phyloP scores from a whole-genome alignment of 177 flowering plant genomes.

The Telopea speciosissima region DNA sequence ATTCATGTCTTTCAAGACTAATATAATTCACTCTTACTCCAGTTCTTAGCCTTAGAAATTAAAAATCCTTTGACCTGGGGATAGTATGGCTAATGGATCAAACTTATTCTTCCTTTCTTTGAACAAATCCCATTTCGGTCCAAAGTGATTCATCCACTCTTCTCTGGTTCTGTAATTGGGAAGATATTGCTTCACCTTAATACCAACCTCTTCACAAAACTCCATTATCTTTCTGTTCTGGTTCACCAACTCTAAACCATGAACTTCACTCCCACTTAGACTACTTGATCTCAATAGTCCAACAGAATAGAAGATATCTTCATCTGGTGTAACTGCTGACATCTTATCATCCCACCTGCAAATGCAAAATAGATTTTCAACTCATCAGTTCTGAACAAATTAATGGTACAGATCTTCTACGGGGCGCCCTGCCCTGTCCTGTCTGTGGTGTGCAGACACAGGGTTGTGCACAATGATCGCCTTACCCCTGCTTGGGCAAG shows the following conservation, averaged over 20 bases:
- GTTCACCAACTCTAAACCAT: slow-evolving; percentile 17
- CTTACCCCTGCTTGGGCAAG: too few species aligned
- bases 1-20: too few species aligned
- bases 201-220: slow-evolving; percentile 37
- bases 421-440: too few species aligned
- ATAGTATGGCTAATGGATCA: slow-evolving; percentile 57
- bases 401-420: too few species aligned
- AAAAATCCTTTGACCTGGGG: slow-evolving; percentile 66
- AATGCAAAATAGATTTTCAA: background rate
- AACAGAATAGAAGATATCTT: slow-evolving; percentile 56
- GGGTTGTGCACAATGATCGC: too few species aligned
- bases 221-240: slow-evolving; percentile 41
- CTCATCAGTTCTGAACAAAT: too few species aligned
- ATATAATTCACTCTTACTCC: too few species aligned
- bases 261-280: slow-evolving; percentile 19
- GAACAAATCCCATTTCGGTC: slow-evolving; percentile 49
- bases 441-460: too few species aligned
- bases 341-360: slow-evolving; percentile 68
- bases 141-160: slow-evolving; percentile 65
- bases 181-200: slow-evolving; percentile 57
- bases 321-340: slow-evolving; percentile 61
- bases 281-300: slow-evolving; percentile 44
- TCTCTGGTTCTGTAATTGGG: slow-evolving; percentile 35
- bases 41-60: too few species aligned
- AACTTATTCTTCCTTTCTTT: slow-evolving; percentile 40